Evolutionary conservation across 2,329 filamentous ascomycete species (phyloP).

Genomic region (Cryphonectria carpinicola): DNA sequence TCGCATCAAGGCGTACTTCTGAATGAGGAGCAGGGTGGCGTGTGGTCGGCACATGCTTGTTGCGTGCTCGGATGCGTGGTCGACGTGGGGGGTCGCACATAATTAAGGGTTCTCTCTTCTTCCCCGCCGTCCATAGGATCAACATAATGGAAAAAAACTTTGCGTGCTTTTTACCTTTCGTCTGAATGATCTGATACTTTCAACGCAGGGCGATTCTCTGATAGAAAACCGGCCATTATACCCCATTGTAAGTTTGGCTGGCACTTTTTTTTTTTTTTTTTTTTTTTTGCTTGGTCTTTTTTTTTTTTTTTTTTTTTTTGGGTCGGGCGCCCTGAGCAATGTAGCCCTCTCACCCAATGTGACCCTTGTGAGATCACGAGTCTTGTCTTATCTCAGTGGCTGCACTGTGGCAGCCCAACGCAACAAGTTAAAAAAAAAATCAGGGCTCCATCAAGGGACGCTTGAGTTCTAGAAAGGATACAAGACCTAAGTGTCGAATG

Average conservation of each 20-base stretch:
- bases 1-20: conserved; percentile 21
- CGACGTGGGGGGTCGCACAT: neutral
- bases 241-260: too few relatives aligned
- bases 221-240: too few relatives aligned
- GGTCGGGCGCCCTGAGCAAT: too few relatives aligned
- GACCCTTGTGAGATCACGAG: neutral
- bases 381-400: neutral
- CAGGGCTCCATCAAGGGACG: neutral
- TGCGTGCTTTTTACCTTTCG: neutral
- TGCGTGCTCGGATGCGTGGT: neutral
- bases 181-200: neutral
- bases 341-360: neutral
- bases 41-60: neutral
- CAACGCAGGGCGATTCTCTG: too few relatives aligned
- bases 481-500: neutral
- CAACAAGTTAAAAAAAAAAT: neutral
- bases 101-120: neutral
- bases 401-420: neutral
- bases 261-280: too few relatives aligned
- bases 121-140: neutral
- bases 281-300: too few relatives aligned
- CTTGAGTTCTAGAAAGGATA: too few relatives aligned
- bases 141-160: neutral
- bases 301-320: too few relatives aligned
- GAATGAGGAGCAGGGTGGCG: neutral